These are phyloP conservation scores for Venturia nashicola DNA, from an alignment of 2,329 filamentous ascomycete genomes.

Conservation along the genomic window DNA sequence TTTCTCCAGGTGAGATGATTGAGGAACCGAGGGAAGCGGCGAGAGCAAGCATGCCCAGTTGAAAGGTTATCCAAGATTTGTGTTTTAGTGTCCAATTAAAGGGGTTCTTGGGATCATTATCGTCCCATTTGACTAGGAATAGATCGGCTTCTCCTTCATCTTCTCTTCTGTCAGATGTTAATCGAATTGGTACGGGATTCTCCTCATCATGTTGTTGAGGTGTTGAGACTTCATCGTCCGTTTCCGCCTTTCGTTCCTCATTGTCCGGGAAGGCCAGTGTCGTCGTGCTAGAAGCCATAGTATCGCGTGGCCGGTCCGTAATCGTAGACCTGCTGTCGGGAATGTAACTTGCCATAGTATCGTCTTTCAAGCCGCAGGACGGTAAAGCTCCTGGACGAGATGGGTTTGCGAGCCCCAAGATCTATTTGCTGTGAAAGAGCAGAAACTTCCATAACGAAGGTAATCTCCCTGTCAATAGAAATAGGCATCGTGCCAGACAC, in stretches of 20 bases:
- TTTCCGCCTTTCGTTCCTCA: not conserved
- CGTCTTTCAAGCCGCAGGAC: not conserved
- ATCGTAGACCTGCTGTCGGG: not conserved
- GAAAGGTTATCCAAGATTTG: conserved; percentile 34
- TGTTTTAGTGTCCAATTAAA: conserved; percentile 42
- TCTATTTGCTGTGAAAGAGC: not conserved
- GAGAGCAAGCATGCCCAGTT: conserved; percentile 39
- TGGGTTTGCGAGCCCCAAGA: not conserved
- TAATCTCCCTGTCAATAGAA: not conserved
- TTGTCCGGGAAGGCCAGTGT: not conserved
- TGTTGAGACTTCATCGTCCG: not conserved
- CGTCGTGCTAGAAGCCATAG: not conserved
- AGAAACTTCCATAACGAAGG: not conserved
- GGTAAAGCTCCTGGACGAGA: no score
- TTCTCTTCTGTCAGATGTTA: not conserved
- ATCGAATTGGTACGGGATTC: not conserved
- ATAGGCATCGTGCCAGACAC: not conserved
- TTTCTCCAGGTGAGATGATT: conserved; percentile 47
- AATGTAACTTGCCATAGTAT: not conserved
- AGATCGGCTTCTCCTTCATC: not conserved
- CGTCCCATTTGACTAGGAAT: conserved; percentile 5
- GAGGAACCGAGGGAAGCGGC: conserved; percentile 30
- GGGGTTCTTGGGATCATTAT: conserved; percentile 37
- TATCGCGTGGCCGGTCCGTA: not conserved
- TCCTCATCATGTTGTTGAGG: not conserved